Conservation (phyloP, 306 rosid species). For the Macrotyloma uniflorum region DNA sequence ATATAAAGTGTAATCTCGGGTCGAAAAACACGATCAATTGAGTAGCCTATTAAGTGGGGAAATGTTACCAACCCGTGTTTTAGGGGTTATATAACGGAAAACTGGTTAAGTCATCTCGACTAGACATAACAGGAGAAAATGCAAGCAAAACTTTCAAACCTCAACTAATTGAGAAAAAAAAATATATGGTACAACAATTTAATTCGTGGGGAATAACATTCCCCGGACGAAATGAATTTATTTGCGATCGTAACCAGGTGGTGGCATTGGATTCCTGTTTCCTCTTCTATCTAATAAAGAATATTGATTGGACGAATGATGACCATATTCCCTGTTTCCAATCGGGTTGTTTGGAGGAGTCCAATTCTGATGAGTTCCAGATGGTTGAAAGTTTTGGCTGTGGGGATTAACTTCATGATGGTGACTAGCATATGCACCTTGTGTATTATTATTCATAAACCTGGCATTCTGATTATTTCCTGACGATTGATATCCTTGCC, state of each 20-base stretch:
- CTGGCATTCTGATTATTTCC: slow-evolving; percentile 48
- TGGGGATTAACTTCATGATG: slow-evolving; percentile 36
- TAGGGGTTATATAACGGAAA: neutral
- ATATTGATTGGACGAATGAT: slow-evolving; percentile 61
- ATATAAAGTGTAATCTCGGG: neutral
- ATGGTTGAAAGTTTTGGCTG: slow-evolving; percentile 48
- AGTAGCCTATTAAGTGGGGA: neutral
- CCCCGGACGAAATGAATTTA: slow-evolving; percentile 35
- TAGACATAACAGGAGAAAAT: neutral
- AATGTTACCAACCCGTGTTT: neutral
- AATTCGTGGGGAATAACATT: neutral
- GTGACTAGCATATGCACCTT: slow-evolving; percentile 41
- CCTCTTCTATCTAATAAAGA: slow-evolving; percentile 59
- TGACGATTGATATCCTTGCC: slow-evolving; percentile 48
- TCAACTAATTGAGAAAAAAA: slow-evolving; percentile 4
- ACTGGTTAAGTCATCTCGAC: neutral
- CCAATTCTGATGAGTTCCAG: slow-evolving; percentile 48
- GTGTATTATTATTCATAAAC: slow-evolving; percentile 46
- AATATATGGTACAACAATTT: slow-evolving; percentile 47
- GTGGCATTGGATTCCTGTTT: slow-evolving; percentile 55
- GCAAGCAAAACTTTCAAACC: neutral
- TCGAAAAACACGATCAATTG: neutral
- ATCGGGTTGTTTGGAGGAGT: slow-evolving; percentile 39
- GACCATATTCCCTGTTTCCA: slow-evolving; percentile 48
- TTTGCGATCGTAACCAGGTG: slow-evolving; percentile 56